Base-by-base conservation (phyloP, 371 early-diverging fungal species). In the Lichtheimia ornata region DNA sequence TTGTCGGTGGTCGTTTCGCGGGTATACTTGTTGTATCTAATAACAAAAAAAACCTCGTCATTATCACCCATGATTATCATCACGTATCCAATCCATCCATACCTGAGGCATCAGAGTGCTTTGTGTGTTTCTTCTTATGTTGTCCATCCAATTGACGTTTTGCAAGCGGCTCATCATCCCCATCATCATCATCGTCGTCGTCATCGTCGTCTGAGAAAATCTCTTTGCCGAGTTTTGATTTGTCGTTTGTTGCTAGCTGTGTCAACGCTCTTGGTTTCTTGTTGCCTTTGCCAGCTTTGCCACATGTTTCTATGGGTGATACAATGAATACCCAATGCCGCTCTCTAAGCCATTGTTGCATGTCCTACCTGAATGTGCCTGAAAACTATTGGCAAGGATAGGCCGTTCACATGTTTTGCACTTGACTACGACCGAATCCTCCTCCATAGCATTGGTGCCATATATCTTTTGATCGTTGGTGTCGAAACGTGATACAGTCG, bases 401-500 rank as follows among this genome's bases (percentile, higher is more conserved):
- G 79, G 77, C 27, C 76, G 56, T 25, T 70, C 54, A 35, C 82
- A 81, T 3, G 66, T 55, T 20, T 67, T 77, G 62, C 82, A 81
- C 28, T 71, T 69, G 4, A 78, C 65, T 5, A 76, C 65, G 4
- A 78, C 64, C 1, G 65, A 60, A 20, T 81, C 79, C 18, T 81
- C 79, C 45, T 78, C 74, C 70, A 81, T 73, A 14, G 79, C 76
- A 61, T 72, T 66, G 3, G 65, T 55, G 12, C 82, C 82, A 60
- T 70, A 78, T 35, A 69, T 71, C 17, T 70, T 70, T 58, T 70
- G 59, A 40, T 77, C 78, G n/a, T 64, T 65, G 5, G 50, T 41
- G 41, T 72, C 62, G 25, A 77, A 68, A 41, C 59, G 58, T n/a
- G 69, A 69, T 17, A 58, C 66, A 9, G 59, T 55, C 1, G 76